Conservation (phyloP, 1,284 basidiomycete species). For the Cutaneotrichosporon dermatis region DNA sequence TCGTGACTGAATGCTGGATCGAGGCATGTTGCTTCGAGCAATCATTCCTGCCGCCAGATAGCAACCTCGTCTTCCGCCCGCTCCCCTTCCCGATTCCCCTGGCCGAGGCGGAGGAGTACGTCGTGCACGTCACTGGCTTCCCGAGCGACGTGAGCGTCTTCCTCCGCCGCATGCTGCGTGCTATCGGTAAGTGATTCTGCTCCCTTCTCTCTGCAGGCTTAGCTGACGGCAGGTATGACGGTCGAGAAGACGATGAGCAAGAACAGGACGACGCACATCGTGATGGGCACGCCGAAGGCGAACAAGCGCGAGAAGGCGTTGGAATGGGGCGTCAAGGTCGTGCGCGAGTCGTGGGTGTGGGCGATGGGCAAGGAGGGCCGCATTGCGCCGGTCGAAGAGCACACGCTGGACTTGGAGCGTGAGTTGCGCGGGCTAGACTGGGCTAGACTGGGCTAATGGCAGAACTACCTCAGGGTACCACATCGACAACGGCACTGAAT, state of each 20-base stretch:
- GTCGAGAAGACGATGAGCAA: conserved; percentile 32
- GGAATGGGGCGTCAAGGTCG: conserved; percentile 38
- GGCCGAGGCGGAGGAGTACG: conserved; percentile 18
- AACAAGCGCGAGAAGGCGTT: conserved; percentile 36
- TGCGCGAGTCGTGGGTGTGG: conserved; percentile 39
- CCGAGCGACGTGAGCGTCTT: conserved; percentile 32
- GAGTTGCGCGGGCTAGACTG: background rate
- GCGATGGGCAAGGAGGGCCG: conserved; percentile 31
- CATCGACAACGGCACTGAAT: too few relatives aligned
- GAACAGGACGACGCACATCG: conserved; percentile 35
- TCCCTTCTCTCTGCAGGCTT: too few relatives aligned
- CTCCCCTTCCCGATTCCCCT: conserved; percentile 35
- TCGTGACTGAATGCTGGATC: conserved; percentile 49
- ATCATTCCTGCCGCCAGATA: conserved; percentile 29
- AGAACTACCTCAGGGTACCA: too few relatives aligned
- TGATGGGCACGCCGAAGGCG: conserved; percentile 26
- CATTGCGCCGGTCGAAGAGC: conserved; percentile 23
- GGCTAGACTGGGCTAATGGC: too few relatives aligned
- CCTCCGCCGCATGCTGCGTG: conserved; percentile 32
- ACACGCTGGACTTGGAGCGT: conserved; percentile 12
- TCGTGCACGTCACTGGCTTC: conserved; percentile 42
- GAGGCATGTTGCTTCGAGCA: conserved; percentile 43
- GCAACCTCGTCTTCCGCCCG: conserved; percentile 40
- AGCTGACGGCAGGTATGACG: conserved; percentile 21
- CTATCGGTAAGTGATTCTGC: conserved; percentile 29